Base-by-base conservation (phyloP, 2,329 filamentous ascomycete species). In the Pseudopyricularia cyperi region DNA sequence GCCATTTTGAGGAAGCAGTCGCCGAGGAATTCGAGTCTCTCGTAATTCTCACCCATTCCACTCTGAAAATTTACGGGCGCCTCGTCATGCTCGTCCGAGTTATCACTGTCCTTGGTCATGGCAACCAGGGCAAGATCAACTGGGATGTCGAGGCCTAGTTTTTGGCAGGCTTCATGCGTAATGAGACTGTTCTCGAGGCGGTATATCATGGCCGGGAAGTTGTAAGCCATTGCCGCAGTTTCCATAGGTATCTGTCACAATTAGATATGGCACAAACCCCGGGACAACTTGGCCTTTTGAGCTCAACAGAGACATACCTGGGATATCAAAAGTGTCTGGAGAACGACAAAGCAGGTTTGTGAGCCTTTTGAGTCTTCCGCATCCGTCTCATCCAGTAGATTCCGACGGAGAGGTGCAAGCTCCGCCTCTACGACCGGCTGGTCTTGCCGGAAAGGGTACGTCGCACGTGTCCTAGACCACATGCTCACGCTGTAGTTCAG, bases 1-100 rank as follows among this genome's bases (percentile, higher is more conserved):
- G 87, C 88, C 83, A 96, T 91, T 67, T 98, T 98, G 54, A 98
- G 74, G 61, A 96, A 95, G 33, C 85, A 87, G 64, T 98, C 93
- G 0, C 93, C 93, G 2, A 97, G 74, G 54, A 96, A 95, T 61
- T 98, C 93, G 0, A 97, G 75, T 12, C 93, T 80, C 65, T 98
- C 93, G 60, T 98, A 98, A 59, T 97, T 97, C 37, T 83, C 84
- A 1, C 89, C 89, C 89, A 95, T 95, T 3, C 89, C 90, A 48
- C 77, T 72, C 59, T 89, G 86, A 47, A 90, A 82, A 58, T 89
- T 87, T 51, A 88, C 67, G 37, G 85, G 79, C 53, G 84, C 75
- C 33, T 76, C 71, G 0, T 72, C 73, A 55, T 88, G 78, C 35
- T 95, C 87, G 7, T 85, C 85, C 0, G 82, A 83, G 57, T 90